A percentile compares a stretch with the other conserved stretches of the same genome.
phyloP scores from a whole-genome alignment of 2,329 filamentous ascomycete species.

The Alternaria rosae region DNA sequence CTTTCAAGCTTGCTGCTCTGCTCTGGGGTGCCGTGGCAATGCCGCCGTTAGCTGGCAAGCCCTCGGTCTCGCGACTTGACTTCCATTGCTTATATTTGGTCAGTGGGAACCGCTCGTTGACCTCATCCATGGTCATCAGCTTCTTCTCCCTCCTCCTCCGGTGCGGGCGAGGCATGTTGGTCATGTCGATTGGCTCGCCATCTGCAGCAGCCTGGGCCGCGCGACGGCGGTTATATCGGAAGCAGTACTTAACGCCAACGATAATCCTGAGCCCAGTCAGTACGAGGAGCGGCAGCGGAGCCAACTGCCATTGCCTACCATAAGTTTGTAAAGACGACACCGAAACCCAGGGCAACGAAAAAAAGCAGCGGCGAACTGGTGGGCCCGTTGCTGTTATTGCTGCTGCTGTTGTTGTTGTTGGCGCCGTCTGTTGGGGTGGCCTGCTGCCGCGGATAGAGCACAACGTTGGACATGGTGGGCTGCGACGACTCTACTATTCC shows the following conservation, averaged over 20 bases:
- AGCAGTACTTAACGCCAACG: slow-evolving; percentile 99
- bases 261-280: slow-evolving; percentile 78
- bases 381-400: slow-evolving; percentile 54
- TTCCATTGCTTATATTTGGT: slow-evolving; percentile 98
- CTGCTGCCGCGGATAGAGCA: neutral
- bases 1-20: slow-evolving; percentile 74
- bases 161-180: slow-evolving; percentile 84
- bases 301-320: slow-evolving; percentile 67
- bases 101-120: slow-evolving; percentile 95
- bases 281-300: neutral
- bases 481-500: slow-evolving; percentile 12
- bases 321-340: slow-evolving; percentile 97
- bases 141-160: slow-evolving; percentile 94
- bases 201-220: slow-evolving; percentile 78
- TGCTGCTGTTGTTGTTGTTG: slow-evolving; percentile 34
- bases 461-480: slow-evolving; percentile 13
- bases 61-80: slow-evolving; percentile 79
- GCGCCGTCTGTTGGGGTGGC: slow-evolving; percentile 10
- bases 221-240: slow-evolving; percentile 95
- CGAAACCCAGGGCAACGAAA: slow-evolving; percentile 95
- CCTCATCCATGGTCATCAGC: slow-evolving; percentile 98
- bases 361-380: slow-evolving; percentile 82
- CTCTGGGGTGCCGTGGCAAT: slow-evolving; percentile 75
- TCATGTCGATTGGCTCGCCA: slow-evolving; percentile 82
- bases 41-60: slow-evolving; percentile 82